Percentiles rank a stretch among this genome's conserved stretches.
Conservation (phyloP, 345 rosid genomes). For the Limnanthes douglasii region DNA sequence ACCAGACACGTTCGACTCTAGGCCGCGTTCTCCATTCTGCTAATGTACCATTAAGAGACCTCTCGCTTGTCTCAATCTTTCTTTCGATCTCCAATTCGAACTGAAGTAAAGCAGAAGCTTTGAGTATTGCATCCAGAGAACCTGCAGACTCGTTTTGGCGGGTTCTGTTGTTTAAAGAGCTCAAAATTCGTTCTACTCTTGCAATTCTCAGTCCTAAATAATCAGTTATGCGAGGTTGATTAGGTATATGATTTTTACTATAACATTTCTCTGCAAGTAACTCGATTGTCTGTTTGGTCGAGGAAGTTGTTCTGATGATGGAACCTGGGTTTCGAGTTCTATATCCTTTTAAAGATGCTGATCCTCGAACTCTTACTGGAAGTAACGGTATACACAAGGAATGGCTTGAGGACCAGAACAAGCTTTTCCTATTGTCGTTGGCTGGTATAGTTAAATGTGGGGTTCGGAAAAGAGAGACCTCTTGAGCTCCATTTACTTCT, state of each 20-base stretch:
- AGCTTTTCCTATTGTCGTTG: constrained; percentile 12
- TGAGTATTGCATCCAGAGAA: constrained; percentile 26
- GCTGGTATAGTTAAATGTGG: constrained; percentile 14
- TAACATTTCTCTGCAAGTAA: constrained; percentile 58
- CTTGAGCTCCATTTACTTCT: constrained; percentile 36
- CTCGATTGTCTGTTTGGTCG: constrained; percentile 26
- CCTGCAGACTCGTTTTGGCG: constrained; percentile 10
- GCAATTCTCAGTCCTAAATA: constrained; percentile 26
- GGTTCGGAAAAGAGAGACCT: constrained; percentile 36
- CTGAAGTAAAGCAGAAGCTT: constrained; percentile 26
- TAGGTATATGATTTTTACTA: constrained; percentile 9
- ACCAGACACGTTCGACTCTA: constrained; percentile 42
- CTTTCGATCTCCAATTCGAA: constrained; percentile 55
- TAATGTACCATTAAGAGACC: constrained; percentile 6
- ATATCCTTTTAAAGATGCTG: constrained; percentile 44
- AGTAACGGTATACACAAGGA: constrained; percentile 27
- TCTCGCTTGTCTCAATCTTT: constrained; percentile 22
- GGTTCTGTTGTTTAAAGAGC: constrained; percentile 19
- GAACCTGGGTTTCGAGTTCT: constrained; percentile 23
- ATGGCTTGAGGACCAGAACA: constrained; percentile 14
- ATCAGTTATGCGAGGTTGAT: constrained; percentile 17
- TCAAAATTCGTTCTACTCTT: constrained; percentile 26
- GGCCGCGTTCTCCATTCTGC: constrained; percentile 63
- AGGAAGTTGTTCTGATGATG: constrained; percentile 21
- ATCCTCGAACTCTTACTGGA: constrained; percentile 38